A percentile compares a stretch with the other conserved stretches of the same genome.
phyloP scores from a whole-genome alignment of 2,329 filamentous ascomycete species.

The Emergomyces pasteurianus region DNA sequence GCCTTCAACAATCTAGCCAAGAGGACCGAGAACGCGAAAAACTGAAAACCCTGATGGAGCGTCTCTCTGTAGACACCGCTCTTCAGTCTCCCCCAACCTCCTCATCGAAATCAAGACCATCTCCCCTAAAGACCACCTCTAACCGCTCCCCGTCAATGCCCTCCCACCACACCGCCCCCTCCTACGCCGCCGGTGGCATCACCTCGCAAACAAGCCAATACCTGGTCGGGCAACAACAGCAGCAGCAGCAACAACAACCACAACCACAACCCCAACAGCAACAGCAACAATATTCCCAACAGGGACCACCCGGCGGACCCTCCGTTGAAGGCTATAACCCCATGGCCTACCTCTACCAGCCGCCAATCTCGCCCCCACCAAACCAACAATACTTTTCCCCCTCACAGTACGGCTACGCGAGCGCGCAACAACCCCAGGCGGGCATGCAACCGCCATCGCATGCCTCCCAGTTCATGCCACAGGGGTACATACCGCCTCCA shows the following conservation, averaged over 20 bases:
- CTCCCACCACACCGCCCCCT: constrained; percentile 22
- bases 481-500: constrained; percentile 55
- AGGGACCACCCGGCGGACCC: constrained; percentile 24
- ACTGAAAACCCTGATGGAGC: constrained; percentile 81
- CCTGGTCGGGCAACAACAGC: constrained; percentile 12
- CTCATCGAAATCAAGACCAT: constrained; percentile 26
- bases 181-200: constrained; percentile 20
- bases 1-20: constrained; percentile 43
- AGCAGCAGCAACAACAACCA: background rate
- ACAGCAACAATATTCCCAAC: constrained; percentile 28
- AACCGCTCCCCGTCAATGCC: constrained; percentile 27
- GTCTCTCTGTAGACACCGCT: constrained; percentile 68
- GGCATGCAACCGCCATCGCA: constrained; percentile 18
- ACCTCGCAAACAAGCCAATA: constrained; percentile 15
- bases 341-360: constrained; percentile 36
- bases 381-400: constrained; percentile 29
- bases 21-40: constrained; percentile 80
- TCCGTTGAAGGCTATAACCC: constrained; percentile 37
- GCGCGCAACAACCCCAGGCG: constrained; percentile 20
- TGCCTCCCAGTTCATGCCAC: constrained; percentile 39
- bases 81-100: constrained; percentile 35
- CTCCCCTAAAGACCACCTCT: constrained; percentile 20
- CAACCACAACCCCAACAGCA: background rate
- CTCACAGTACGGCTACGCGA: constrained; percentile 23
- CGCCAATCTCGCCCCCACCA: constrained; percentile 32